phyloP scores from a whole-genome alignment of 306 rosid genomes.

The Acacia crassicarpa region DNA sequence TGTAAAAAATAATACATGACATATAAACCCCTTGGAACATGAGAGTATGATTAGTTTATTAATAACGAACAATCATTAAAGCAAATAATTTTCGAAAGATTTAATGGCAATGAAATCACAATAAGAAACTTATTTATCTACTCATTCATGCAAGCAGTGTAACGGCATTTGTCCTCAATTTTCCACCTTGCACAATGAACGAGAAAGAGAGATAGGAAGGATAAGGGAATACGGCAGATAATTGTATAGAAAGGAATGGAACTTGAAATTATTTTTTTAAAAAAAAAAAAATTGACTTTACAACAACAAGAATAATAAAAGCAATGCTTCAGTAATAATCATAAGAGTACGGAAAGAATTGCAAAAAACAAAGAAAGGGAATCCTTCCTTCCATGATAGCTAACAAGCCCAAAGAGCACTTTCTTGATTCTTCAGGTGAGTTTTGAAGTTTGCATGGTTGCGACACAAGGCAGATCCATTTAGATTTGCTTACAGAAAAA shows the following conservation, averaged over 20 bases:
- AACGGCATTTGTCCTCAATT: slow-evolving; percentile 1
- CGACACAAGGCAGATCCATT: neutral
- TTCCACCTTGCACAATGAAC: slow-evolving; percentile 14
- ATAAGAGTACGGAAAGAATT: neutral
- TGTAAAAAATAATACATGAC: slow-evolving; percentile 8
- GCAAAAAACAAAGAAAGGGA: neutral
- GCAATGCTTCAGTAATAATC: neutral
- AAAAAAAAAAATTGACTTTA: neutral
- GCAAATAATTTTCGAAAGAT: slow-evolving; percentile 15
- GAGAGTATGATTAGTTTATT: slow-evolving; percentile 10
- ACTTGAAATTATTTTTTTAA: neutral
- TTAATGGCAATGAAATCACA: neutral
- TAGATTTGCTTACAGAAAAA: slow-evolving; percentile 8
- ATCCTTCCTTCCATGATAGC: neutral
- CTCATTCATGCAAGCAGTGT: neutral
- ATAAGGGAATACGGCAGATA: neutral
- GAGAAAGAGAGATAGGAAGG: slow-evolving; percentile 9
- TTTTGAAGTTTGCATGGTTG: slow-evolving; percentile 6
- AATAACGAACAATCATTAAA: neutral
- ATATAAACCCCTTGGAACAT: slow-evolving; percentile 3
- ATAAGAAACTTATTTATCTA: neutral
- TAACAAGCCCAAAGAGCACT: neutral
- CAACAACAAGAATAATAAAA: neutral
- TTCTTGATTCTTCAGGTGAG: neutral
- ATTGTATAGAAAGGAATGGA: neutral